Percentiles rank a stretch among this genome's conserved stretches.
phyloP scores from a whole-genome alignment of 257 asterid species.

The Nyctanthes arbortristis region DNA sequence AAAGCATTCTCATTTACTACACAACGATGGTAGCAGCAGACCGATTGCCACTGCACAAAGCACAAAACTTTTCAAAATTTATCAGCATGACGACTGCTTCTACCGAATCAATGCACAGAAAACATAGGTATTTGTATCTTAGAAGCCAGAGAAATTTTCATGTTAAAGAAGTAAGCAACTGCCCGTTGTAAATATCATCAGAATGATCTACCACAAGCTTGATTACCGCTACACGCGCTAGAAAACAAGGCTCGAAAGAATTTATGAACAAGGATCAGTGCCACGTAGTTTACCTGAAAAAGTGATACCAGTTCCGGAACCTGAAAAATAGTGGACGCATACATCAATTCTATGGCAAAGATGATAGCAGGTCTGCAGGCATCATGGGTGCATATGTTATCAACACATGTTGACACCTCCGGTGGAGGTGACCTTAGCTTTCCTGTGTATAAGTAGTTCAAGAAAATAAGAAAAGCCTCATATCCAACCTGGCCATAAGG shows the following conservation, averaged over 20 bases:
- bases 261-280: neutral
- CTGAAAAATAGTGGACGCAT: slow-evolving; percentile 60
- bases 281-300: slow-evolving; percentile 51
- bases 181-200: too few relatives aligned
- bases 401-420: slow-evolving; percentile 66
- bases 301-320: slow-evolving; percentile 66
- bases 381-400: slow-evolving; percentile 52
- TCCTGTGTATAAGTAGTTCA: slow-evolving; percentile 70
- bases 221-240: neutral
- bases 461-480: slow-evolving; percentile 55
- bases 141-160: neutral
- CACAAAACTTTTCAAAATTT: too few relatives aligned
- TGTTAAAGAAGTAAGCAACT: slow-evolving; percentile 1
- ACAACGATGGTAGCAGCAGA: too few relatives aligned
- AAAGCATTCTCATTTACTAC: too few relatives aligned
- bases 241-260: neutral
- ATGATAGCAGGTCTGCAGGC: slow-evolving; percentile 64
- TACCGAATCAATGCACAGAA: too few relatives aligned
- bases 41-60: too few relatives aligned
- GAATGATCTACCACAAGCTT: neutral
- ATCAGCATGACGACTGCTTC: too few relatives aligned
- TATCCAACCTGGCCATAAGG: slow-evolving; percentile 69
- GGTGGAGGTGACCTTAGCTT: slow-evolving; percentile 57
- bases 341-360: slow-evolving; percentile 65
- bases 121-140: neutral